Conservation (phyloP, 805 yeast genomes). For the Barnettozyma sp. region DNA sequence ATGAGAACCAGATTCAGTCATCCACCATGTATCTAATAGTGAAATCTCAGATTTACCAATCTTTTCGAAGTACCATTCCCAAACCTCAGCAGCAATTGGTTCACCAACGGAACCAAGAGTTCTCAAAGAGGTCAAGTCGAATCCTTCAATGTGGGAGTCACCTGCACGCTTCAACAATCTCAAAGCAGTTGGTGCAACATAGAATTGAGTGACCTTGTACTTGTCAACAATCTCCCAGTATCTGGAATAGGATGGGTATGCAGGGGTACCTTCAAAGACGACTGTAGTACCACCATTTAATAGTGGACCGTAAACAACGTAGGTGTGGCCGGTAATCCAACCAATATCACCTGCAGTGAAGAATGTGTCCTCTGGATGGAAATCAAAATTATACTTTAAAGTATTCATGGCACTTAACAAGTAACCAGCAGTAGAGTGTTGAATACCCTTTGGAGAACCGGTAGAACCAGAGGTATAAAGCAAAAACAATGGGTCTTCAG, state of each 20-base stretch:
- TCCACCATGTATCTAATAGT: slow-evolving; percentile 83
- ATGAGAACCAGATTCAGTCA: slow-evolving; percentile 82
- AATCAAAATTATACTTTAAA: slow-evolving; percentile 69
- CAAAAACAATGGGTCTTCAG: slow-evolving; percentile 80
- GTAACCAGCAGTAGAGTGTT: slow-evolving; percentile 76
- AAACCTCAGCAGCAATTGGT: slow-evolving; percentile 78
- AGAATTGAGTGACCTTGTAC: slow-evolving; percentile 69
- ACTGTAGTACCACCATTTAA: slow-evolving; percentile 70
- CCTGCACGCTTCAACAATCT: slow-evolving; percentile 74
- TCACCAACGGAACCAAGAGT: slow-evolving; percentile 80
- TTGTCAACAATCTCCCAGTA: slow-evolving; percentile 73
- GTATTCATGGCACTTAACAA: slow-evolving; percentile 67
- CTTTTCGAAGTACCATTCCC: slow-evolving; percentile 79
- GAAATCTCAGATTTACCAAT: slow-evolving; percentile 65
- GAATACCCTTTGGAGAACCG: slow-evolving; percentile 84
- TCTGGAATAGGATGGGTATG: slow-evolving; percentile 73
- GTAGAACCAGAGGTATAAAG: slow-evolving; percentile 84
- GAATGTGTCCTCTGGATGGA: slow-evolving; percentile 64
- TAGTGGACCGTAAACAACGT: slow-evolving; percentile 77
- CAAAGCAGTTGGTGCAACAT: slow-evolving; percentile 80
- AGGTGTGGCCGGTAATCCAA: slow-evolving; percentile 88
- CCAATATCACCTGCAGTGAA: slow-evolving; percentile 91
- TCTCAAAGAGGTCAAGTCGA: slow-evolving; percentile 59
- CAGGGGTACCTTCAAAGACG: slow-evolving; percentile 83
- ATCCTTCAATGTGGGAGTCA: slow-evolving; percentile 50